A percentile compares a stretch with the other conserved stretches of the same genome.
phyloP scores from a whole-genome alignment of 2,329 filamentous ascomycete species.

The Lachnellula cervina region DNA sequence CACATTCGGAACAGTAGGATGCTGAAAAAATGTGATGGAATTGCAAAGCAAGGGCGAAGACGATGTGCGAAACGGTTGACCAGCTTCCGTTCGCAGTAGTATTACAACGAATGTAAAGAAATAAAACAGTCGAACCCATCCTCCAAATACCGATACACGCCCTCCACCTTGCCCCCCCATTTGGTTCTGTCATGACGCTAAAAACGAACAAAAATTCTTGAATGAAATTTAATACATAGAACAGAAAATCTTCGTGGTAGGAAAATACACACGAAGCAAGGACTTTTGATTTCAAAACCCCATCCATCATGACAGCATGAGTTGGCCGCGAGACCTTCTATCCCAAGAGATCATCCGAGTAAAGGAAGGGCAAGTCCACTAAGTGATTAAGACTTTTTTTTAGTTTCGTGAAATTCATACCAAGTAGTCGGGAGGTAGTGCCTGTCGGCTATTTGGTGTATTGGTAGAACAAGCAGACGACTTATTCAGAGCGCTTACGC shows the following conservation, averaged over 20 bases:
- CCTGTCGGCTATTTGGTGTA: neutral
- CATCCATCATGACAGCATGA: constrained; percentile 29
- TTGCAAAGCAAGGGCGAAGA: constrained; percentile 18
- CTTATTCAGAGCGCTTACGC: constrained; percentile 65
- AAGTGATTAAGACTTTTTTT: constrained; percentile 25
- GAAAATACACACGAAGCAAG: constrained; percentile 26
- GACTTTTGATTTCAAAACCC: constrained; percentile 26
- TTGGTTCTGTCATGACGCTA: constrained; percentile 33
- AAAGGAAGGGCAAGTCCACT: constrained; percentile 18
- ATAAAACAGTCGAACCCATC: constrained; percentile 12
- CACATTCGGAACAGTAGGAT: constrained; percentile 17
- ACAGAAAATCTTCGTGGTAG: constrained; percentile 24
- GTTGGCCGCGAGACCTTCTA: constrained; percentile 22
- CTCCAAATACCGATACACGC: constrained; percentile 19
- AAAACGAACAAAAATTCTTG: constrained; percentile 25
- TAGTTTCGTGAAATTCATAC: constrained; percentile 28
- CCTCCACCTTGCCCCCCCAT: constrained; percentile 10
- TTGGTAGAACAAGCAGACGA: neutral
- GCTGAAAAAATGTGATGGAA: constrained; percentile 13
- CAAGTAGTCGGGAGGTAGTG: constrained; percentile 11
- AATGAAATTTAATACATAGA: constrained; percentile 30
- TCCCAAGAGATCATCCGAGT: constrained; percentile 25
- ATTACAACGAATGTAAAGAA: constrained; percentile 34
- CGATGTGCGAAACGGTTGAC: constrained; percentile 24
- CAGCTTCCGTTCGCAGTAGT: constrained; percentile 27